These are phyloP conservation scores for Thermochaetoides dissita DNA, from an alignment of 2,329 filamentous ascomycete species.

Conservation along the genomic window DNA sequence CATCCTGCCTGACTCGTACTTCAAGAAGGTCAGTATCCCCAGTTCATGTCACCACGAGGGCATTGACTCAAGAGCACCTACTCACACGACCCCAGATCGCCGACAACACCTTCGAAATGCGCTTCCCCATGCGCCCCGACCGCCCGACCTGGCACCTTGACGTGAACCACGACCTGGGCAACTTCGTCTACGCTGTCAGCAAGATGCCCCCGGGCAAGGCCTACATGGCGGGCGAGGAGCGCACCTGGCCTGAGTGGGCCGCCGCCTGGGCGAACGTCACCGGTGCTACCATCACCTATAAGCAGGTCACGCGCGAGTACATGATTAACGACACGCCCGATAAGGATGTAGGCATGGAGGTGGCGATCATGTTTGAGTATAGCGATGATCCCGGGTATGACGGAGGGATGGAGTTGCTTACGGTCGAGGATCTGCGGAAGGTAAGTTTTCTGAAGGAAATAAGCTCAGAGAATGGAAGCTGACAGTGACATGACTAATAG, in stretches of 20 bases:
- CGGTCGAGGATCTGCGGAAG: conserved; percentile 28
- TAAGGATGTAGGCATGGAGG: conserved; percentile 28
- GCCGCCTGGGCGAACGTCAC: conserved; percentile 26
- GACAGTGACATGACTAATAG: conserved; percentile 15
- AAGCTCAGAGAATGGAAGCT: background rate
- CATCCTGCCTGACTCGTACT: conserved; percentile 31
- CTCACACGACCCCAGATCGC: conserved; percentile 16
- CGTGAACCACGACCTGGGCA: conserved; percentile 32
- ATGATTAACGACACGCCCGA: conserved; percentile 26
- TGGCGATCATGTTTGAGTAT: conserved; percentile 33
- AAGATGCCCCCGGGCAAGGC: conserved; percentile 34
- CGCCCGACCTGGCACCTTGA: conserved; percentile 29
- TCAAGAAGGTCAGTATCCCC: conserved; percentile 26
- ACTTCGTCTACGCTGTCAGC: conserved; percentile 33
- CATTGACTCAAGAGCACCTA: background rate
- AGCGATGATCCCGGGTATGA: conserved; percentile 34
- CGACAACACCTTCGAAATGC: conserved; percentile 32
- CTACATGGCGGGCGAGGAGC: conserved; percentile 34
- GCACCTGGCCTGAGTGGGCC: conserved; percentile 33
- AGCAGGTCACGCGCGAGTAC: conserved; percentile 26
- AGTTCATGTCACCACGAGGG: too few species aligned
- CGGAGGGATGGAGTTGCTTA: conserved; percentile 29
- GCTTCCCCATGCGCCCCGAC: conserved; percentile 28
- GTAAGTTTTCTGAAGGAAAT: conserved; percentile 20
- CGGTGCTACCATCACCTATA: conserved; percentile 23